Evolutionary conservation across 495 filamentous ascomycete species (phyloP).

Genomic region (Chaetomium tenue): DNA sequence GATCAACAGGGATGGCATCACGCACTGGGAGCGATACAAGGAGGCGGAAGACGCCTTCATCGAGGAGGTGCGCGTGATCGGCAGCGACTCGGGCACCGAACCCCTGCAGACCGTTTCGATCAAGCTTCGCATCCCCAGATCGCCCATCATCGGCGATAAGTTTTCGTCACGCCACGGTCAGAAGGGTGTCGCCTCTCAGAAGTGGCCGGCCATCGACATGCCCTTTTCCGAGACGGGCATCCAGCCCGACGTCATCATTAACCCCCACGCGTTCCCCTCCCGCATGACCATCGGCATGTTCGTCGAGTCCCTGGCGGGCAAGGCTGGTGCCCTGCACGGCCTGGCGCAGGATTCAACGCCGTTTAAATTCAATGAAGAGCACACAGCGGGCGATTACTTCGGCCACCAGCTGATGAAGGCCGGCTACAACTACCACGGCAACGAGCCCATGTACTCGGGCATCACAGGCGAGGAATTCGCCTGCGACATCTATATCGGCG

Average conservation of each 20-base stretch:
- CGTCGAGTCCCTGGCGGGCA: slow-evolving; percentile 93
- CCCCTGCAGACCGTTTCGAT: slow-evolving; percentile 82
- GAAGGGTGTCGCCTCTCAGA: slow-evolving; percentile 96
- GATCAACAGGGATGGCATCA: slow-evolving; percentile 73
- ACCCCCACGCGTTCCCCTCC: slow-evolving; percentile 99
- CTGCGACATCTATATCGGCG: slow-evolving; percentile 93
- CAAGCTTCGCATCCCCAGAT: slow-evolving; percentile 87
- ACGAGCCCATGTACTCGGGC: slow-evolving; percentile 95
- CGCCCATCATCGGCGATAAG: slow-evolving; percentile 94
- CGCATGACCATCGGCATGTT: slow-evolving; percentile 99
- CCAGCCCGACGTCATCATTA: slow-evolving; percentile 96
- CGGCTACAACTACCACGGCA: slow-evolving; percentile 97
- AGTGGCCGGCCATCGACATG: slow-evolving; percentile 93
- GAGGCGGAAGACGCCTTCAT: slow-evolving; percentile 82
- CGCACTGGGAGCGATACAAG: slow-evolving; percentile 86
- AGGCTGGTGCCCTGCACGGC: slow-evolving; percentile 89
- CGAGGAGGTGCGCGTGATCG: slow-evolving; percentile 88
- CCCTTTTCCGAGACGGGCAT: slow-evolving; percentile 97
- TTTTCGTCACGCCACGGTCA: slow-evolving; percentile 98
- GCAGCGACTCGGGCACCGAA: slow-evolving; percentile 74
- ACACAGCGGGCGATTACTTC: slow-evolving; percentile 92
- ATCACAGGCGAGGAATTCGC: slow-evolving; percentile 92
- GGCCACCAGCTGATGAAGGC: slow-evolving; percentile 90
- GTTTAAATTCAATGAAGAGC: slow-evolving; percentile 88
- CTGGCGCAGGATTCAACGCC: slow-evolving; percentile 92